Evolutionary conservation across 352 stramenopile genomes (phyloP), one percentile per base, ranked within the genome.

Genomic region (Phytopythium sindhum): DNA sequence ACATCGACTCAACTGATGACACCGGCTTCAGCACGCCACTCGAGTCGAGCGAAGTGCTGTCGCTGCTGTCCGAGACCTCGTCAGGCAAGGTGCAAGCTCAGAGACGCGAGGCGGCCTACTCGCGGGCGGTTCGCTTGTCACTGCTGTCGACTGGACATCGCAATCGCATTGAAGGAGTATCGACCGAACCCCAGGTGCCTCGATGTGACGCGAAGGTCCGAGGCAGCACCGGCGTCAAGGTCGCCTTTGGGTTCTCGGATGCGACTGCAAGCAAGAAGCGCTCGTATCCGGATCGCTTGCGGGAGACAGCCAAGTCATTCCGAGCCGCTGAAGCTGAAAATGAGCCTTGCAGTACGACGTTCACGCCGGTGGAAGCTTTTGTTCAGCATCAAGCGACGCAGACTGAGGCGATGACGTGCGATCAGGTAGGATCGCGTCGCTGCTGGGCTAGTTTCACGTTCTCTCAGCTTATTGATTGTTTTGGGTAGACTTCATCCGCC

Each of bases 111-210:
- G 42, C 48, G 12, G 47, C 29, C 23, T 75, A 70, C 41, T 67
- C 69, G 29, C 67, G 60, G 28, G 63, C 74, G 4, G 64, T 72
- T 37, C 72, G 54, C 4, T 42, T 85, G 21, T 78, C 70, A 29
- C 58, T 89, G 58, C 68, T 89, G 24, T 66, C 74, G 0, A 57
- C 69, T 23, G 57, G 52, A 14, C 80, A 89, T 29, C 74, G 70
- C 64, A 41, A 64, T 31, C 42, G 65, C 31, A 29, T 68, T 60
- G 26, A 41, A 47, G 42, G 45, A 11, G 23, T 28, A 45, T 57
- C 66, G 33, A 21, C 58, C 57, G 28, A 50, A 15, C 0, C 42
- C 21, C 19, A 12, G 11, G 42, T 24, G n/a, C 19, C 60, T 17
- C 1, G 26, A 4, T 23, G 11, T 35, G 31, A 39, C 8, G 6